Percentiles rank a stretch among this genome's conserved stretches.
Evolutionary conservation across 176 grass and related monocot genomes (phyloP).

Genomic region (Areca catechu): DNA sequence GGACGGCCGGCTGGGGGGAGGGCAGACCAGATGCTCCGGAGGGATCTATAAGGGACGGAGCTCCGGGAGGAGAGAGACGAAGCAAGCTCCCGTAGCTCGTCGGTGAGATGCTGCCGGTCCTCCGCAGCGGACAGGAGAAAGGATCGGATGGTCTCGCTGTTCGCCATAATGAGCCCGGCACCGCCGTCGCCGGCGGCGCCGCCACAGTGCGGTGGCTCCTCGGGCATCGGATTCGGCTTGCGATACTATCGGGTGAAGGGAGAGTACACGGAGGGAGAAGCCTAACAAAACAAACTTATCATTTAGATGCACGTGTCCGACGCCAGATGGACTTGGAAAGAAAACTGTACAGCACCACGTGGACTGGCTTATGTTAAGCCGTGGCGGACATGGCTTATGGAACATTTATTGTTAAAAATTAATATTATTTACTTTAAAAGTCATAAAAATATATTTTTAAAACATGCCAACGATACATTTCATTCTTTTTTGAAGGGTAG

Average conservation of each 20-base stretch:
- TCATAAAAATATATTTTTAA: no score
- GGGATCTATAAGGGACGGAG: constrained; percentile 38
- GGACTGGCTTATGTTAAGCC: no score
- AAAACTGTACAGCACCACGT: no score
- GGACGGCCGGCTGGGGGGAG: constrained; percentile 35
- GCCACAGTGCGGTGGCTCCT: not conserved
- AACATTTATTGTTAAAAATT: no score
- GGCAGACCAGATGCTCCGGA: constrained; percentile 65
- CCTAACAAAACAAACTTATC: no score
- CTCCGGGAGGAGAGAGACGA: constrained; percentile 22
- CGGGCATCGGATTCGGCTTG: constrained; percentile 2
- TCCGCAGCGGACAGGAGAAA: constrained; percentile 39
- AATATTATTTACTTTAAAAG: no score
- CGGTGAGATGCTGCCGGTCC: constrained; percentile 12
- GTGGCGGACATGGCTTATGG: no score
- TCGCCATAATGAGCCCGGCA: constrained; percentile 37
- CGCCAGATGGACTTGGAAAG: no score
- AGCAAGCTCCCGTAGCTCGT: constrained; percentile 38
- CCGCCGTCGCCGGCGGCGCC: not conserved
- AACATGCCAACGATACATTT: no score
- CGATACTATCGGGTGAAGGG: not conserved
- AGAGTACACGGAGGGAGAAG: no score
- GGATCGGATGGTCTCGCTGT: constrained; percentile 45
- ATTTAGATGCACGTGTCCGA: no score
- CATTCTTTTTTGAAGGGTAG: no score